Evolutionary conservation across 164 flowering plant genomes (phyloP).

Genomic region (Kingdonia uniflora): DNA sequence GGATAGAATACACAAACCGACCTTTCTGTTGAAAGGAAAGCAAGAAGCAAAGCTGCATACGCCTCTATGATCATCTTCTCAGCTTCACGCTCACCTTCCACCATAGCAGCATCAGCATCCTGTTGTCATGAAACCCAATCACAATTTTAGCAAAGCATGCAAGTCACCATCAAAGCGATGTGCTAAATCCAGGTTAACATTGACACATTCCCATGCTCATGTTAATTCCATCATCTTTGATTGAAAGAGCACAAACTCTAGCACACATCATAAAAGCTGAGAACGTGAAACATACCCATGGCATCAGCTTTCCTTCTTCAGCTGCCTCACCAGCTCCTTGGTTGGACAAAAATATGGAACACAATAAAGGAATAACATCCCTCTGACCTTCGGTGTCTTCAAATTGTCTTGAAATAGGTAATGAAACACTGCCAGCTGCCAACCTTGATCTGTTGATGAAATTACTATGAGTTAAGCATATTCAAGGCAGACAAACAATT

Average conservation of each 20-base stretch:
- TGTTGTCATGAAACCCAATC: constrained; percentile 25
- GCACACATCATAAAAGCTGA: background rate
- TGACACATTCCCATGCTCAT: no score
- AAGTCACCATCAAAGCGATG: no score
- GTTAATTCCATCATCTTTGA: no score
- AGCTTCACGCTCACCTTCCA: constrained; percentile 90
- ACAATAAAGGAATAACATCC: constrained; percentile 66
- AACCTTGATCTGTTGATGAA: constrained; percentile 62
- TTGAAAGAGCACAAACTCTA: no score
- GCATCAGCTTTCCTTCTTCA: constrained; percentile 43
- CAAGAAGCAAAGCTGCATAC: constrained; percentile 87
- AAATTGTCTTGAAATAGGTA: constrained; percentile 27
- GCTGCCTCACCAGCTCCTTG: constrained; percentile 69
- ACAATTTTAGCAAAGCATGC: background rate
- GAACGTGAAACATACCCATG: constrained; percentile 39
- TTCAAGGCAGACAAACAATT: background rate
- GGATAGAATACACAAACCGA: constrained; percentile 11
- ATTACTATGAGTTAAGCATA: no score
- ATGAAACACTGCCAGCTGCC: constrained; percentile 53
- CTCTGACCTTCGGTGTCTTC: constrained; percentile 19
- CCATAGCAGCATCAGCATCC: constrained; percentile 65
- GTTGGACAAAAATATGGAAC: constrained; percentile 89
- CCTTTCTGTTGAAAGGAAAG: constrained; percentile 96
- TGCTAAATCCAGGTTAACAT: no score
- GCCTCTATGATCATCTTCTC: constrained; percentile 97